Conservation (phyloP, 2,329 filamentous ascomycete species). For the Nothopassalora personata region DNA sequence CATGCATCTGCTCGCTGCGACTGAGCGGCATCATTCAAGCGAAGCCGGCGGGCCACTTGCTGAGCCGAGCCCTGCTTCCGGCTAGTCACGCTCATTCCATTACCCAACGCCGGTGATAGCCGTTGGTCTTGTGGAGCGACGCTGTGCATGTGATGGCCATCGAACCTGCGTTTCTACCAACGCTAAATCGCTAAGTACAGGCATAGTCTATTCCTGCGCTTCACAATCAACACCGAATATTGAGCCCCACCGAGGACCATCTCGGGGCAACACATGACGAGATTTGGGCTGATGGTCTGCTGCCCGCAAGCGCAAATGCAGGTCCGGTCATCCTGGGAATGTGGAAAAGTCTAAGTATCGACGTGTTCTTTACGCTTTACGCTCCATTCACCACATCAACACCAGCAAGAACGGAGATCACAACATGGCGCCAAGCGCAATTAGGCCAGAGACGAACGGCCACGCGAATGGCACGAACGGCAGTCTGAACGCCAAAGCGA, state of each 20-base stretch:
- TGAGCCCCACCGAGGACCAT: neutral
- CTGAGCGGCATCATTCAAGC: neutral
- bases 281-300: neutral
- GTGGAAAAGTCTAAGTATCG: conserved; percentile 11
- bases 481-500: conserved; percentile 38
- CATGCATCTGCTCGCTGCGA: too few relatives aligned
- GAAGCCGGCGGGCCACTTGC: neutral
- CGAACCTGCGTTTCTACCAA: neutral
- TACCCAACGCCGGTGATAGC: neutral
- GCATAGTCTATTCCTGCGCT: conserved; percentile 8
- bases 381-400: neutral
- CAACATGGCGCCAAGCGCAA: conserved; percentile 35
- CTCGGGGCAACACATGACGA: neutral
- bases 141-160: neutral
- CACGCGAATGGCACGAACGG: conserved; percentile 24
- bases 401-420: conserved; percentile 1
- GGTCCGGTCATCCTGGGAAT: conserved; percentile 3
- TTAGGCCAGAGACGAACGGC: conserved; percentile 27
- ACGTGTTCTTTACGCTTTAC: neutral
- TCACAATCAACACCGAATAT: neutral
- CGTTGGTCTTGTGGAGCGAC: neutral
- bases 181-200: conserved; percentile 16
- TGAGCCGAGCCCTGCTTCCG: neutral
- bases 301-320: neutral
- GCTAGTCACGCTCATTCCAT: neutral